Base-by-base conservation (phyloP, 768 basidiomycete species). In the Chlorophyllum brunneum region DNA sequence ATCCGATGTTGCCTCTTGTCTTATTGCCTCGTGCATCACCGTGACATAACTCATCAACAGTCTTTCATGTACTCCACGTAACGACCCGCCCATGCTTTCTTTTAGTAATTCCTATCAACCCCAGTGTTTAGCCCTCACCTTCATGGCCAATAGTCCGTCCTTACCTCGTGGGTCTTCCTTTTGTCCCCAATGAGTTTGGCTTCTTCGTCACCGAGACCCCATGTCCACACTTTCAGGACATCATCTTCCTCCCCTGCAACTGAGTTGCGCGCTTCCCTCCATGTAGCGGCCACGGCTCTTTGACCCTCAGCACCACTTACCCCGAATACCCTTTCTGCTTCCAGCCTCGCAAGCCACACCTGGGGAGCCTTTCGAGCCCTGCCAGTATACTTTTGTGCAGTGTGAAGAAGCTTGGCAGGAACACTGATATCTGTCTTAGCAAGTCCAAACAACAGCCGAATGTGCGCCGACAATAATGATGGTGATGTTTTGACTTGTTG, bases 291-390 rank as follows among this genome's bases (percentile, higher is more conserved):
- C 37, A 68, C 59, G 24, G 31, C 36, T 15, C 63, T 67, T 4
- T 54, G 63, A 33, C 58, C 46, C 46, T 63, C 67, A 5, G 56
- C 64, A 39, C 58, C 46, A 39, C 57, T 43, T 45, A 44, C 11
- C 56, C 61, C 44, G 59, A 61, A 38, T 54, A 26, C 22, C 13
- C 60, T 61, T 52, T 83, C 81, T 3, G 72, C 72, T 18, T 67
- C 68, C 10, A 86, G 67, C 23, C 80, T 68, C 13, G 74, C 72
- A 10, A 80, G 63, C 82, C 84, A 87, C 23, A 86, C 70, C 15
- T 56, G 56, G 18, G 77, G 66, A 39, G 73, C 70, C 1, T 61
- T 36, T 27, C 70, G 69, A 31, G 60, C 63, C 50, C 63, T 59
- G 33, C 55, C 54, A 2, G 79, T 75, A 61, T 84, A 84, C 58